Conservation (phyloP, 257 asterid genomes). For the Nicotiana paniculata region DNA sequence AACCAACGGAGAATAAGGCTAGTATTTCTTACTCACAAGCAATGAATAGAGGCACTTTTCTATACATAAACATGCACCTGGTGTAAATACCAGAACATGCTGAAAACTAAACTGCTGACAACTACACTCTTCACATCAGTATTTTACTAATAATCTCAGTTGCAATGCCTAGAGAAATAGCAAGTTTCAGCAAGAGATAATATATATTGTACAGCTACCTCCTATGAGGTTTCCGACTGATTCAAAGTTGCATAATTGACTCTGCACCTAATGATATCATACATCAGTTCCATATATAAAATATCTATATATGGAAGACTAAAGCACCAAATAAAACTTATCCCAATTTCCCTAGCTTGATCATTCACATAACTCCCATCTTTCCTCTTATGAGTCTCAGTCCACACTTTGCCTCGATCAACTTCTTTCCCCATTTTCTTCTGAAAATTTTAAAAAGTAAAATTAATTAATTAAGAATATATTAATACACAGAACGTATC, state of each 20-base stretch:
- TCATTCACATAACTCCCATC: no score
- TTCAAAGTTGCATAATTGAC: not conserved
- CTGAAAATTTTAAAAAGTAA: no score
- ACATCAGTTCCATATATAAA: not conserved
- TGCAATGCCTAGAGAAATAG: not conserved
- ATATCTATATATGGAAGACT: no score
- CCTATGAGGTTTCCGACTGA: not conserved
- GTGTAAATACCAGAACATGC: not conserved
- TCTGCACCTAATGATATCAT: not conserved
- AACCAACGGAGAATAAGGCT: not conserved
- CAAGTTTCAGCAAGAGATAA: not conserved
- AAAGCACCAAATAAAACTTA: no score
- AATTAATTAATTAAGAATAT: no score
- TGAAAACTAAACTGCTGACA: not conserved
- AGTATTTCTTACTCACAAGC: not conserved
- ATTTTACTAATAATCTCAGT: no score
- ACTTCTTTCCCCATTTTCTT: no score
- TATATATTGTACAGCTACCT: not conserved
- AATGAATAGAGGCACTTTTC: not conserved
- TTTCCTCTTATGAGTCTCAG: no score
- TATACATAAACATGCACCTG: not conserved
- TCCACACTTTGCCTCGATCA: no score
- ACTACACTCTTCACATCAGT: not conserved
- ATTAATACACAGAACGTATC: no score
- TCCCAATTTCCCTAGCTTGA: no score